Evolutionary conservation across 768 basidiomycete genomes (phyloP).

Genomic region (Trametes meyenii): DNA sequence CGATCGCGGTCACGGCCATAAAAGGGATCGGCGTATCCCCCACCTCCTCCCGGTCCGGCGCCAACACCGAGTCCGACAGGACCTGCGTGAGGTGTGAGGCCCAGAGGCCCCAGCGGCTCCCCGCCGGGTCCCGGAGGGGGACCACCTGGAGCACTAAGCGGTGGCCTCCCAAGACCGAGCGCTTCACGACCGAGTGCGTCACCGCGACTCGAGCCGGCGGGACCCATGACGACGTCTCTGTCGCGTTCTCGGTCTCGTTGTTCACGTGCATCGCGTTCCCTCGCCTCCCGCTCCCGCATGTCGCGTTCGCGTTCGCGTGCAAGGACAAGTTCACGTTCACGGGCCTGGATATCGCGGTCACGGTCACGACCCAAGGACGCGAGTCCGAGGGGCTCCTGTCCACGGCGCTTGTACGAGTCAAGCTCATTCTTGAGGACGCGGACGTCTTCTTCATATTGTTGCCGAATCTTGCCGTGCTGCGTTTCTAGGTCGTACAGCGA

Average conservation of each 20-base stretch:
- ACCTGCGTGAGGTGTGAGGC: constrained; percentile 27
- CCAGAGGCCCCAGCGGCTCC: constrained; percentile 22
- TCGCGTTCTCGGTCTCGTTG: constrained; percentile 37
- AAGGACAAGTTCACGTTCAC: constrained; percentile 30
- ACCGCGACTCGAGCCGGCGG: constrained; percentile 22
- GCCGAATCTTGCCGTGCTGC: constrained; percentile 82
- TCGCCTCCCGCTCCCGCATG: constrained; percentile 25
- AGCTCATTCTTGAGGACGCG: constrained; percentile 70
- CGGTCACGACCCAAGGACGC: constrained; percentile 34
- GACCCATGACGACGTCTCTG: constrained; percentile 31
- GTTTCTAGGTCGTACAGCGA: constrained; percentile 91
- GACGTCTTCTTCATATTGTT: constrained; percentile 87
- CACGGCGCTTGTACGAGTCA: constrained; percentile 50
- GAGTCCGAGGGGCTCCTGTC: constrained; percentile 34
- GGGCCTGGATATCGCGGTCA: constrained; percentile 31
- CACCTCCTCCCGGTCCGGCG: constrained; percentile 31
- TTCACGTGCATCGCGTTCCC: constrained; percentile 36
- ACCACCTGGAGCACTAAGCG: constrained; percentile 12
- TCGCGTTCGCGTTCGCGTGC: constrained; percentile 39
- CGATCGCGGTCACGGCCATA: constrained; percentile 40
- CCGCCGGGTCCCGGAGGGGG: constrained; percentile 22
- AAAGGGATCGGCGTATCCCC: constrained; percentile 41
- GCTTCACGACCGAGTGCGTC: constrained; percentile 28
- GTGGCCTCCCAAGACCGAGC: constrained; percentile 24
- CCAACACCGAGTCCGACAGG: constrained; percentile 34